phyloP scores from a whole-genome alignment of 805 yeast species.

The Ogataea corticis region DNA sequence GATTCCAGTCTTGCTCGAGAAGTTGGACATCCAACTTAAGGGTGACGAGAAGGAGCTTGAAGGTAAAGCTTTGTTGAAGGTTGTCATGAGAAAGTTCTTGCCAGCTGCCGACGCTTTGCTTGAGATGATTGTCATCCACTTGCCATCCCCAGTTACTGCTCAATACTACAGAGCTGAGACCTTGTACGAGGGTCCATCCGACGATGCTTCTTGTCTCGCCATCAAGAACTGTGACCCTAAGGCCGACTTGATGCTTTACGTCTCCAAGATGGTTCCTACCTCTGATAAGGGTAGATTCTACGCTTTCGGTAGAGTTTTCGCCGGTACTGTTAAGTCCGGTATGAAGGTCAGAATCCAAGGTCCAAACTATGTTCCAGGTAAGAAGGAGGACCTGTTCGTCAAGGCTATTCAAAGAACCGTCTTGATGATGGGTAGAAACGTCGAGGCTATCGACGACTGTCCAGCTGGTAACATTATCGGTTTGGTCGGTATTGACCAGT shows the following conservation, averaged over 20 bases:
- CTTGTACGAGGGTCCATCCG: constrained; percentile 98
- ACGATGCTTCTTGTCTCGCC: constrained; percentile 86
- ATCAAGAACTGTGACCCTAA: constrained; percentile 98
- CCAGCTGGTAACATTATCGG: constrained; percentile 99
- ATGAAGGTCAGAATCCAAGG: constrained; percentile 99
- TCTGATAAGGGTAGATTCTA: constrained; percentile 99
- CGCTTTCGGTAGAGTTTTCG: constrained; percentile 99
- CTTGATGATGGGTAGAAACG: constrained; percentile 98
- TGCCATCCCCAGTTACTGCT: constrained; percentile 99
- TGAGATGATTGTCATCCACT: constrained; percentile 97
- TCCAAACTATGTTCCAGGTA: constrained; percentile 99
- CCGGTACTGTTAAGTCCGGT: constrained; percentile 99
- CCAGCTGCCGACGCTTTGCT: constrained; percentile 99
- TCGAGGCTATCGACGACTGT: constrained; percentile 98
- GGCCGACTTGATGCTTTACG: constrained; percentile 98
- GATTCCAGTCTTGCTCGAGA: constrained; percentile 86
- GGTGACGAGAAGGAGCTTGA: constrained; percentile 96
- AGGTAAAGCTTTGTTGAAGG: constrained; percentile 98
- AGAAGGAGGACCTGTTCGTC: constrained; percentile 95
- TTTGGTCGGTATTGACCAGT: constrained; percentile 99
- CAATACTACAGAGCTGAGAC: constrained; percentile 99
- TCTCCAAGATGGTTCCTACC: constrained; percentile 99
- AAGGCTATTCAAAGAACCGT: constrained; percentile 99
- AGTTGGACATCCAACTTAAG: constrained; percentile 92
- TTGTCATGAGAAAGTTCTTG: constrained; percentile 99